These are phyloP conservation scores for Clitopilus passeckerianus DNA, from an alignment of 768 basidiomycete species.

Conservation along the genomic window DNA sequence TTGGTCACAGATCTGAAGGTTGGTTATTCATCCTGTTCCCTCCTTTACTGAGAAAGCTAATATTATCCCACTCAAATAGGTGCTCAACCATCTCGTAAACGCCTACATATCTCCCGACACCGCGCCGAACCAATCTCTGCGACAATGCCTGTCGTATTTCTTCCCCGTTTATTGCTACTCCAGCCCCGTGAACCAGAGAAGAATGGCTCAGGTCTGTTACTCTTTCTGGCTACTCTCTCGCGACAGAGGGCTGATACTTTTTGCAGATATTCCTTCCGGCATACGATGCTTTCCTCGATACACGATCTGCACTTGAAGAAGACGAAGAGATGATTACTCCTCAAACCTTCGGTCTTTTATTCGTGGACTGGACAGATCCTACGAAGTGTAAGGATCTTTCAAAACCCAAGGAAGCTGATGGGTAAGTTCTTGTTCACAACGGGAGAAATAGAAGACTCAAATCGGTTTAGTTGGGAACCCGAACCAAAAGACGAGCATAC, in stretches of 20 bases:
- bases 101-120: slow-evolving; percentile 88
- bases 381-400: slow-evolving; percentile 50
- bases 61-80: slow-evolving; percentile 19
- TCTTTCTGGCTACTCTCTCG: background rate
- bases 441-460: slow-evolving; percentile 1
- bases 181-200: slow-evolving; percentile 69
- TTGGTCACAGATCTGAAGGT: slow-evolving; percentile 79
- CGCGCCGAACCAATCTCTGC: slow-evolving; percentile 73
- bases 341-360: slow-evolving; percentile 69
- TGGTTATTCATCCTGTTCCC: slow-evolving; percentile 6
- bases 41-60: background rate
- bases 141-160: slow-evolving; percentile 94
- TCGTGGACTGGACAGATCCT: slow-evolving; percentile 88
- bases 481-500: background rate
- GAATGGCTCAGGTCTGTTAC: slow-evolving; percentile 43
- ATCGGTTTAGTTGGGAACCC: background rate
- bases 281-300: slow-evolving; percentile 53
- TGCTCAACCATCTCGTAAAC: slow-evolving; percentile 34
- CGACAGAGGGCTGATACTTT: background rate
- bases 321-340: slow-evolving; percentile 71
- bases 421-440: background rate
- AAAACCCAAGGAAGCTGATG: slow-evolving; percentile 10
- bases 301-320: slow-evolving; percentile 63
- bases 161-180: slow-evolving; percentile 94
- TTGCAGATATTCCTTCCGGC: slow-evolving; percentile 66